Percentiles rank a stretch among this genome's conserved stretches.
These are phyloP conservation scores for Populus hybrid DNA, from an alignment of 441 rosid genomes.

Conservation along the genomic window DNA sequence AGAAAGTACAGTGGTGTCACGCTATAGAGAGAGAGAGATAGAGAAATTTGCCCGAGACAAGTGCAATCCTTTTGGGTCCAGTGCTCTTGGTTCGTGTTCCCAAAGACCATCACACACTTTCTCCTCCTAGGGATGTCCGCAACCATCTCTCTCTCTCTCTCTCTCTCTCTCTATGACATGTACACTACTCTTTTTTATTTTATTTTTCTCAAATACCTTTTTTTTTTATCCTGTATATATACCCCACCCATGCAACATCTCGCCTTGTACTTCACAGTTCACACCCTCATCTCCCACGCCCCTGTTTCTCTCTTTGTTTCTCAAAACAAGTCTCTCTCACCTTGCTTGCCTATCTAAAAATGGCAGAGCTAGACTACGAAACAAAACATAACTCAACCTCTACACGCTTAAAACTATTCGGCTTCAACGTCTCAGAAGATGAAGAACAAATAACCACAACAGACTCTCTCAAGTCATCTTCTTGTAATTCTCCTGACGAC, in stretches of 20 bases:
- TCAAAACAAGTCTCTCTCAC: neutral
- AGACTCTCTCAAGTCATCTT: slow-evolving; percentile 22
- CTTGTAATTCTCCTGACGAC: slow-evolving; percentile 35
- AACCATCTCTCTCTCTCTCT: slow-evolving; percentile 19
- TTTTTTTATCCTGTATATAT: slow-evolving; percentile 31
- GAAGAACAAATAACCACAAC: slow-evolving; percentile 25
- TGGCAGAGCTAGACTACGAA: slow-evolving; percentile 60
- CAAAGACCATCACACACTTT: slow-evolving; percentile 16
- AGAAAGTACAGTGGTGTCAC: neutral
- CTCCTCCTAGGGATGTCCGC: slow-evolving; percentile 60
- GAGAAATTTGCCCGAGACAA: slow-evolving; percentile 21
- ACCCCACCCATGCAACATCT: slow-evolving; percentile 46
- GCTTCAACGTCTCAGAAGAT: slow-evolving; percentile 73
- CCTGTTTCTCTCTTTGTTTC: slow-evolving; percentile 9
- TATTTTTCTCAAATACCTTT: neutral
- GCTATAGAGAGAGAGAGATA: neutral
- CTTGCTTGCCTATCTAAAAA: slow-evolving; percentile 9
- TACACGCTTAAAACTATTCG: slow-evolving; percentile 76
- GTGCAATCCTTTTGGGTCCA: slow-evolving; percentile 39
- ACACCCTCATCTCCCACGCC: slow-evolving; percentile 1
- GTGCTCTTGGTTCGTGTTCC: slow-evolving; percentile 48
- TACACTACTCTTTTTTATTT: slow-evolving; percentile 33
- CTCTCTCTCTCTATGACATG: neutral
- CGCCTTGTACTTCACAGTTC: slow-evolving; percentile 20
- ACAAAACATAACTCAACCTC: slow-evolving; percentile 37